Evolutionary conservation across 345 rosid species (phyloP), one percentile per base, ranked within the genome.

Genomic region (Lumnitzera racemosa): DNA sequence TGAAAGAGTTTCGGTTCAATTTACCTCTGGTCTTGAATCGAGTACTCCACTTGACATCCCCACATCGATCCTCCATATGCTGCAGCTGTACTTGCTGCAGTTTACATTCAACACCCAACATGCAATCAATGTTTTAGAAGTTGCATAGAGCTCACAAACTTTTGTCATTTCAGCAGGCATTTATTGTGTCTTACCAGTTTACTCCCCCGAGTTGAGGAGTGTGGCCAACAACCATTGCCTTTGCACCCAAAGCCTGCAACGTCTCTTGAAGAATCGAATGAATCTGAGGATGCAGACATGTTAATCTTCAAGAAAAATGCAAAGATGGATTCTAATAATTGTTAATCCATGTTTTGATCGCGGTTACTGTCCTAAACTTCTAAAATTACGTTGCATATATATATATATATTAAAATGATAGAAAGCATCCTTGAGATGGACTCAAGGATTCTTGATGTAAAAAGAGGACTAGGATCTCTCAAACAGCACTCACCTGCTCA

Each of bases 41-140:
- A 89, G 84, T 75, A 92, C 91, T 61, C 98, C 96, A 69, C 91
- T 81, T 27, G 98, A 92, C 98, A 92, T 92, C 69, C 98, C 98
- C 7, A 92, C 98, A 70, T 92, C 96, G 56, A 92, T 53, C 20
- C 94, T 73, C 98, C 98, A 92, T 71, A 92, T 79, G 60, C 88
- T 78, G 61, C 96, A 81, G 66, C 82, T 74, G 62, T 85, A 92
- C 66, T 87, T 77, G 74, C 98, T 92, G 84, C 70, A 65, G 36
- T 6, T 13, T 54, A 63, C 59, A 51, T 67, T 27, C 24, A 62
- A 62, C 12, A 14, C 27, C 25, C 13, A 51, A 46, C 11, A 49
- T 15, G 27, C n/a, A 23, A 24, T 51, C 15, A 15, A 50, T 24
- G 9, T 20, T 29, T 29, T 52, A 3, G n/a, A 29, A 43, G 51